Evolutionary conservation across 495 filamentous ascomycete species (phyloP).

Genomic region (Gamarada debralockiae): DNA sequence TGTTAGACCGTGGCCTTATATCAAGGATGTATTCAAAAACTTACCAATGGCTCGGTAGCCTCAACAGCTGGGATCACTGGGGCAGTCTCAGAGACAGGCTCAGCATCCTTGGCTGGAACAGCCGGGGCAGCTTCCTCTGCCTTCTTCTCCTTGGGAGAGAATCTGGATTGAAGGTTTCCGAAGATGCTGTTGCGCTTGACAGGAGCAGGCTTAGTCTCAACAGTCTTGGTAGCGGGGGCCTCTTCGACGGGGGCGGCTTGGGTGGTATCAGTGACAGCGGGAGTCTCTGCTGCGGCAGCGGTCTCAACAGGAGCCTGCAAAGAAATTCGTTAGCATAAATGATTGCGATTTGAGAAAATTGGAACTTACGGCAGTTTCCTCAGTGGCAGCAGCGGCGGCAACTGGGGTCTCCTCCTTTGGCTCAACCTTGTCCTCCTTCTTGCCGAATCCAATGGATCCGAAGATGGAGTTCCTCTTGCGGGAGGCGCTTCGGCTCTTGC

Average conservation of each 20-base stretch:
- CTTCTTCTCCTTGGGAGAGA: slow-evolving; percentile 51
- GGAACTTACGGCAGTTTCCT: slow-evolving; percentile 33
- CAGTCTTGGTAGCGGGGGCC: slow-evolving; percentile 25
- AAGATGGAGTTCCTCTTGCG: slow-evolving; percentile 87
- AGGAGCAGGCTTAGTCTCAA: slow-evolving; percentile 23
- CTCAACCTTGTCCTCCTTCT: slow-evolving; percentile 57
- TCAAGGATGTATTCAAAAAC: too few species aligned
- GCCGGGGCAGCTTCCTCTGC: slow-evolving; percentile 41
- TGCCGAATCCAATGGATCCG: slow-evolving; percentile 59
- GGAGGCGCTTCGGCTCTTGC: slow-evolving; percentile 67
- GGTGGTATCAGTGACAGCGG: not conserved
- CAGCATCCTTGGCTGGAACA: slow-evolving; percentile 30
- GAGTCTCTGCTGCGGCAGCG: slow-evolving; percentile 9
- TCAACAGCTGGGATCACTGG: slow-evolving; percentile 56
- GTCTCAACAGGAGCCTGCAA: slow-evolving; percentile 17
- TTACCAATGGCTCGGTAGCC: slow-evolving; percentile 44
- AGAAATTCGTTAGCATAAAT: slow-evolving; percentile 8
- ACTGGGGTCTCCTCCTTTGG: slow-evolving; percentile 34
- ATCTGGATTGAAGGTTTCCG: slow-evolving; percentile 26
- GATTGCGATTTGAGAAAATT: slow-evolving; percentile 11
- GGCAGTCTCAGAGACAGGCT: slow-evolving; percentile 46
- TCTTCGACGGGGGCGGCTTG: slow-evolving; percentile 24
- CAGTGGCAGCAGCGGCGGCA: slow-evolving; percentile 32
- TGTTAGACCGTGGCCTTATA: too few species aligned
- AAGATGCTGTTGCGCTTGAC: slow-evolving; percentile 45